Evolutionary conservation across 768 basidiomycete genomes (phyloP), one percentile per base, ranked within the genome.

Genomic region (Panellus pusillus): DNA sequence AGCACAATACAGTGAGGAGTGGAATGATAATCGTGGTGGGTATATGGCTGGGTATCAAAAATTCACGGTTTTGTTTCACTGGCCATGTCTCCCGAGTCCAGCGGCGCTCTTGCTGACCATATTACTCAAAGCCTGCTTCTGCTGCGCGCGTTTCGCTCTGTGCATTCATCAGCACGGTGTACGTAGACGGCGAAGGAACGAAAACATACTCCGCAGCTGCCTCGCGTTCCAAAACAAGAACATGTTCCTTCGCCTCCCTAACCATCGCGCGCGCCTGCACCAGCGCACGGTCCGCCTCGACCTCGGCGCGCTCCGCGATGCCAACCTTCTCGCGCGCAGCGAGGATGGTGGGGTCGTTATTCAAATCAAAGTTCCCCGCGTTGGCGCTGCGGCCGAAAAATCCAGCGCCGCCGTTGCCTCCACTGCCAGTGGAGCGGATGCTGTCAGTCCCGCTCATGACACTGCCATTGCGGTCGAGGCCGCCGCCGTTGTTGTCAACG

Each of bases 41-140:
- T 35, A 35, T 35, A 35, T 3, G 3, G 32, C n/a, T n/a, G 32
- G 9, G 14, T 35, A 35, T 35, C 11, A 8, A 14, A 35, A 35
- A 35, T 9, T 14, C 32, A n/a, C n/a, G 32, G 11, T 35, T 35
- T 35, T 44, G 43, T 24, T 44, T 24, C 6, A 44, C n/a, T 9
- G 6, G 15, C 61, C 64, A 46, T 66, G 64, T 19, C 72, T 61
- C 3, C 73, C 73, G 19, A 74, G 67, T 20, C 66, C 65, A 31
- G 18, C 66, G 62, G 71, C 66, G 51, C 65, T 68, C 66, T 71
- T 74, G 65, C 63, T 68, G 48, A 76, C 66, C n/a, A 56, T 61
- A 60, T 72, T 73, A 4, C 68, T 68, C 55, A 74, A 70, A 5
- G 67, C 68, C 50, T 73, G 73, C 54, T 74, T 76, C 7, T 66